phyloP scores from a whole-genome alignment of 495 filamentous ascomycete species.

The Sphaerosporella brunnea region DNA sequence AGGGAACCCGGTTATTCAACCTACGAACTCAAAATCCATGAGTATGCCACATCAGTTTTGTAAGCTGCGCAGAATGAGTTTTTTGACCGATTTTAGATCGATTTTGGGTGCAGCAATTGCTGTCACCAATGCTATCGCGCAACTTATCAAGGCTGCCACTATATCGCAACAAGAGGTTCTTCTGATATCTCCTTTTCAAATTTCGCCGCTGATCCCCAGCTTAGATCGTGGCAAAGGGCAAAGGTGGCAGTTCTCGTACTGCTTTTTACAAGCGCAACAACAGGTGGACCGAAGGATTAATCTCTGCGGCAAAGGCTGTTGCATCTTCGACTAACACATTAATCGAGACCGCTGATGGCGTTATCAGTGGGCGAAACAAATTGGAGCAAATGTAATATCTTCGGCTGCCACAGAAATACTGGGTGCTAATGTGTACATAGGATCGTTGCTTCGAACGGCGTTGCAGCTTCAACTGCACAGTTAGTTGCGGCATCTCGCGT shows the following conservation, averaged over 20 bases:
- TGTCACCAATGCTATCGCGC: conserved; percentile 88
- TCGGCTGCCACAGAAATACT: neutral
- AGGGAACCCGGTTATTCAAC: conserved; percentile 77
- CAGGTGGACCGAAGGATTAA: conserved; percentile 92
- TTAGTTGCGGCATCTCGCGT: conserved; percentile 88
- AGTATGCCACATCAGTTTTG: conserved; percentile 27
- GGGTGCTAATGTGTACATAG: conserved; percentile 7
- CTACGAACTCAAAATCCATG: conserved; percentile 87
- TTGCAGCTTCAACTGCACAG: conserved; percentile 87
- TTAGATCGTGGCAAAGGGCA: conserved; percentile 77
- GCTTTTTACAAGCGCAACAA: conserved; percentile 82
- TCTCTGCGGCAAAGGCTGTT: conserved; percentile 92
- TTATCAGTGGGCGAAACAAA: conserved; percentile 75
- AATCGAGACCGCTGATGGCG: conserved; percentile 94
- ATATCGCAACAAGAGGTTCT: conserved; percentile 63
- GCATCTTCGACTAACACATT: conserved; percentile 79
- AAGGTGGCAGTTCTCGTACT: conserved; percentile 71
- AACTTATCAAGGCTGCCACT: conserved; percentile 91
- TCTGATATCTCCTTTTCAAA: neutral
- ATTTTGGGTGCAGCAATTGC: conserved; percentile 89
- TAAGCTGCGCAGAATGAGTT: neutral
- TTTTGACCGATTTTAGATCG: conserved; percentile 27
- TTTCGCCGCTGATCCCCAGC: conserved; percentile 4
- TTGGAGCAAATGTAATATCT: conserved; percentile 58
- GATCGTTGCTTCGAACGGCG: conserved; percentile 92